Conservation (phyloP, 2,329 filamentous ascomycete species). For the Pyrenophora tritici-repentis region DNA sequence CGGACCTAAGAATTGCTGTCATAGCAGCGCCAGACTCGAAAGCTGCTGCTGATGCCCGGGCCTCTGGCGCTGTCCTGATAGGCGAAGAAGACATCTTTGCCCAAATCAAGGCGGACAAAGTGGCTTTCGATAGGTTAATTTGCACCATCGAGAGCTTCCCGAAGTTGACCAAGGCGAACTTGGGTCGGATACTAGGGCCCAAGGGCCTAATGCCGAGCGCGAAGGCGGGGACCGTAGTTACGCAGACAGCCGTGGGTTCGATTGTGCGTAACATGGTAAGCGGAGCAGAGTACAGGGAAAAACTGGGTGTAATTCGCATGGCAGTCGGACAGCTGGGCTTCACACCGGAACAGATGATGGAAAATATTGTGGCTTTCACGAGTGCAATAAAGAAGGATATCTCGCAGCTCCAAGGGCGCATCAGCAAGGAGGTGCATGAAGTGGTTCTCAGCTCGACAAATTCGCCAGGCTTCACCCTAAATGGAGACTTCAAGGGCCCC, state of each 20-base stretch:
- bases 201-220: slow-evolving; percentile 88
- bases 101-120: slow-evolving; percentile 72
- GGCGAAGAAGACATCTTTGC: slow-evolving; percentile 88
- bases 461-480: slow-evolving; percentile 84
- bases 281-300: slow-evolving; percentile 84
- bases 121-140: slow-evolving; percentile 87
- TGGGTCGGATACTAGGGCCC: slow-evolving; percentile 84
- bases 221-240: slow-evolving; percentile 88
- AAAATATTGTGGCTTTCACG: slow-evolving; percentile 81
- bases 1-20: slow-evolving; percentile 85
- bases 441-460: slow-evolving; percentile 85
- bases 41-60: slow-evolving; percentile 72
- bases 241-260: slow-evolving; percentile 65
- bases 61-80: slow-evolving; percentile 79
- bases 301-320: slow-evolving; percentile 80
- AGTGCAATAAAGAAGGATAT: slow-evolving; percentile 79
- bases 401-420: slow-evolving; percentile 64
- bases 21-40: slow-evolving; percentile 83
- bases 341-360: slow-evolving; percentile 81
- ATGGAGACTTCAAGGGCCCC: slow-evolving; percentile 70
- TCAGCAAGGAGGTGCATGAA: slow-evolving; percentile 74
- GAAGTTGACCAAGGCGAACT: slow-evolving; percentile 77
- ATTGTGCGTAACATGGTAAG: slow-evolving; percentile 82
- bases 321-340: slow-evolving; percentile 91
- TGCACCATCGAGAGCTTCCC: slow-evolving; percentile 79